Base-by-base conservation (phyloP, 1,139 yeast genomes). In the Magnusiomyces fungicola region DNA sequence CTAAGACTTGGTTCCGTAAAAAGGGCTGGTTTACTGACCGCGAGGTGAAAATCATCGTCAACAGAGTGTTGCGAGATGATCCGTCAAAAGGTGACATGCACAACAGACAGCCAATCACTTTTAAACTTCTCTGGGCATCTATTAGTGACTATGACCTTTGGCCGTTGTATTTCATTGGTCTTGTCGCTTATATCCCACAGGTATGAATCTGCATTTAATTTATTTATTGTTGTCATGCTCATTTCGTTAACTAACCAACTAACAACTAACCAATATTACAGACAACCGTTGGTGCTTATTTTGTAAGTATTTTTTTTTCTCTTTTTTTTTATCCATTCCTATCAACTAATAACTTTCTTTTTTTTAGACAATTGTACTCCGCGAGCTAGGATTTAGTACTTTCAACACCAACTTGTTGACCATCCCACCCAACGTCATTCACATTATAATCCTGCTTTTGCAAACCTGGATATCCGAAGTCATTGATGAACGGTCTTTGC, bases 11-110 rank as follows among this genome's bases (percentile, higher is more conserved):
- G 72, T 71, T 69, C 53, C 68, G 76, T 23, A 72, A 72, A 5
- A 71, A 75, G 25, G 85, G 86, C 16, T 81, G 85, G 85, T 81
- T 76, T 56, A 75, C 75, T 9, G 81, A 78, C 5, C 69, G 78
- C 25, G 85, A 82, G 58, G 80, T 76, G 55, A 78, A 75, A 50
- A 80, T 82, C 47, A 72, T 79, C 29, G 85, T 80, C 16, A 81
- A 81, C 57, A 71, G 80, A 52, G 70, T 82, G 1, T 67, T 82
- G 49, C 66, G 87, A 57, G 86, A 81, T 61, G 89, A 82, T 58
- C 87, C 88, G 5, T 66, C 76, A 1, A 81, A 81, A 63, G 85
- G 86, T 18, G 82, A 79, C 54, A 79, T 80, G 84, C 72, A 80
- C 59, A 81, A 81, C 60, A 71, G 84, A 53, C 78, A 79, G 56